phyloP scores from a whole-genome alignment of 164 flowering plant genomes.

The Vitis vinifera region ASM3070453v1 NC_081811.1:3497501-3498000 shows the following conservation, averaged over 20 bases:
- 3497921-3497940: conserved; percentile 41
- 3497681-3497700: neutral
- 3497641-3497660: too few species aligned
- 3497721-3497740: too few species aligned
- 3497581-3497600: too few species aligned
- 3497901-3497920: conserved; percentile 43
- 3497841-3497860: conserved; percentile 19
- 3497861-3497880: conserved; percentile 38
- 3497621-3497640: too few species aligned
- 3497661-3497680: too few species aligned
- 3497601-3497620: too few species aligned
- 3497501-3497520: too few species aligned
- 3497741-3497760: too few species aligned
- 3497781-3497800: conserved; percentile 39
- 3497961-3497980: neutral
- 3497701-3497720: neutral
- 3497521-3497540: too few species aligned
- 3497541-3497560: too few species aligned
- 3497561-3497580: too few species aligned
- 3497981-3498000: neutral
- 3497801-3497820: conserved; percentile 49
- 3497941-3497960: conserved; percentile 12
- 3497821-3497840: conserved; percentile 35
- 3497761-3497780: conserved; percentile 6
- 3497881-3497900: conserved; percentile 31